These are phyloP conservation scores for Austroboletus eburneus DNA, from an alignment of 768 basidiomycete species.

Conservation along the genomic window DNA sequence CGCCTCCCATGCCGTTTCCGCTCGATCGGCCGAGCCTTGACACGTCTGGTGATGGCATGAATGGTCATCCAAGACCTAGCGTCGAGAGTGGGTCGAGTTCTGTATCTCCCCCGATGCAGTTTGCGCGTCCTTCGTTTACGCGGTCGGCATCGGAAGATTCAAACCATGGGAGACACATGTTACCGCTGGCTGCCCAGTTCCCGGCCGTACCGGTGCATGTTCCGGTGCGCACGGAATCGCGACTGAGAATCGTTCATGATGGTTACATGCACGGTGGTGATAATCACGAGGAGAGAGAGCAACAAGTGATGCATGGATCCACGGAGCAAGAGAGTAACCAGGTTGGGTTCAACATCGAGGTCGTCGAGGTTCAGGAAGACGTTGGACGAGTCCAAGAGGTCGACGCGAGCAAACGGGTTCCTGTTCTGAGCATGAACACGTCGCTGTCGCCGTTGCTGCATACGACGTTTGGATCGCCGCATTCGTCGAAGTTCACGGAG, in stretches of 20 bases:
- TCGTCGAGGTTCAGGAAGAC: slow-evolving; percentile 11
- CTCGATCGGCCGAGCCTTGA: slow-evolving; percentile 18
- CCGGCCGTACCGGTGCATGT: slow-evolving; percentile 30
- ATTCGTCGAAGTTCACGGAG: slow-evolving; percentile 30
- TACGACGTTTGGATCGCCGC: slow-evolving; percentile 40
- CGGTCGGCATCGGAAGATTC: slow-evolving; percentile 25
- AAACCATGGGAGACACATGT: slow-evolving; percentile 7
- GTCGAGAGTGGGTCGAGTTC: slow-evolving; percentile 23
- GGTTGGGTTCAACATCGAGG: slow-evolving; percentile 12
- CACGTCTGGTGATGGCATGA: slow-evolving; percentile 16
- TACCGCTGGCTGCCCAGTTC: slow-evolving; percentile 29
- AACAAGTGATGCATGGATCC: slow-evolving; percentile 19
- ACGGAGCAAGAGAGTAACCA: slow-evolving; percentile 1
- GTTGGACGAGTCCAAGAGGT: slow-evolving; percentile 10
- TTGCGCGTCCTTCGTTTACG: slow-evolving; percentile 17
- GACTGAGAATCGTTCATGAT: slow-evolving; percentile 28
- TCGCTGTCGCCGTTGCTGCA: slow-evolving; percentile 37
- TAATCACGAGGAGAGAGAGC: slow-evolving; percentile 18
- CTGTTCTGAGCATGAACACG: slow-evolving; percentile 4
- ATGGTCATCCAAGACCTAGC: slow-evolving; percentile 20
- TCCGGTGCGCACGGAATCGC: slow-evolving; percentile 30
- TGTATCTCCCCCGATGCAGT: slow-evolving; percentile 11
- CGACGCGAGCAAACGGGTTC: background rate
- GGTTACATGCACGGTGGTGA: slow-evolving; percentile 16
- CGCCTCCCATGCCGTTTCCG: slow-evolving; percentile 26